Evolutionary conservation across 1,139 yeast species (phyloP), one percentile per base, ranked within the genome.

Genomic region (Candida smagusa): DNA sequence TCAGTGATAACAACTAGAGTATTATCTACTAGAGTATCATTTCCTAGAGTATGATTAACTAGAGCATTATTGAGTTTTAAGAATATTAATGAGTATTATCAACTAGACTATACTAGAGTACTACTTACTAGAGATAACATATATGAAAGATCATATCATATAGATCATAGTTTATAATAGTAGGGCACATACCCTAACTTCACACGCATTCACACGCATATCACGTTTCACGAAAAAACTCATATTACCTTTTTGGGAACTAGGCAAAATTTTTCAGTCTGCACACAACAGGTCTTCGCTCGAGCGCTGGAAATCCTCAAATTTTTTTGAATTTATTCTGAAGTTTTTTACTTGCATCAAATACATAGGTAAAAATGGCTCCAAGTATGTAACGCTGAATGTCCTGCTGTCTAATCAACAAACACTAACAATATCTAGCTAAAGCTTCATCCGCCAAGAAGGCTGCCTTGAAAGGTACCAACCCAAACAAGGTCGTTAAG

Each of bases 391-490:
- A 38, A 19, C 9, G 26, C 26, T 23, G 9, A 12, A 27, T 4
- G 29, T 7, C 16, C 25, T 13, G 9, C 16, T 26, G 11, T 12
- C 21, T 25, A 33, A 28, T 28, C 12, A 37, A 37, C 36, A 25
- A 34, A 54, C 59, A 61, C 65, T 58, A 59, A 56, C 61, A 34
- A 53, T 84, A 31, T 16, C 12, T 26, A 40, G 43, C 43, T 42
- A 48, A 90, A 82, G 98, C 98, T 77, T 79, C 89, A 70, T 80
- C 86, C 74, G 97, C 98, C 75, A 89, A 92, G 84, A 92, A 92
- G 82, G 94, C 97, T 73, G 97, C 88, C 74, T 85, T 85, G 70
- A 92, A 90, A 81, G 99, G 99, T 77, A 79, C 90, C 65, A 85
- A 88, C 82, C 80, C 88, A 62, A 81, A 84, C 74, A 88, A 89